Percentiles rank a stretch among this genome's conserved stretches.
phyloP scores from a whole-genome alignment of 805 yeast genomes.

The Spathaspora boniae region DNA sequence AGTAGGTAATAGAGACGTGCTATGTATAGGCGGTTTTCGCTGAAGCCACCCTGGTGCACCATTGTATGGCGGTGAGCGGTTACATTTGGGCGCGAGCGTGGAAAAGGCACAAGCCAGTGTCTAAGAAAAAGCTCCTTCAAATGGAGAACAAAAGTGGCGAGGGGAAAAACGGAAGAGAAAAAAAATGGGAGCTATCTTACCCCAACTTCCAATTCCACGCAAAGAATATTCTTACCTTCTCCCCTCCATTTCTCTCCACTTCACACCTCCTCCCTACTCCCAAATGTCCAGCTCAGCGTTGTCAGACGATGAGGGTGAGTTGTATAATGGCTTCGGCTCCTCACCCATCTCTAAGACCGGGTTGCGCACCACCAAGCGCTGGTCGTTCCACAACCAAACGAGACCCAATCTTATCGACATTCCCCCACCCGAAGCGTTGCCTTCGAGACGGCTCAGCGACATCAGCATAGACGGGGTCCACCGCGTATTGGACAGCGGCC shows the following conservation, averaged over 20 bases:
- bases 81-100: too few species aligned
- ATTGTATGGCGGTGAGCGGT: too few species aligned
- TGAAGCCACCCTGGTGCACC: too few species aligned
- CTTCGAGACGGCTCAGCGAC: conserved; percentile 35
- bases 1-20: not conserved
- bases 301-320: conserved; percentile 29
- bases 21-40: conserved; percentile 1
- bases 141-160: too few species aligned
- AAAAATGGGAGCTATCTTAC: too few species aligned
- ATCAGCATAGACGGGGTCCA: conserved; percentile 60
- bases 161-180: too few species aligned
- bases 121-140: too few species aligned
- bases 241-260: not conserved
- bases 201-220: too few species aligned
- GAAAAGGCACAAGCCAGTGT: too few species aligned
- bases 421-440: conserved; percentile 20
- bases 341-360: conserved; percentile 28
- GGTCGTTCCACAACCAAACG: conserved; percentile 40
- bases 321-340: conserved; percentile 36
- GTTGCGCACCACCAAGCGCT: conserved; percentile 36
- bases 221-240: not conserved
- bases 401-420: conserved; percentile 36
- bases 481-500: conserved; percentile 40
- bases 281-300: conserved; percentile 7
- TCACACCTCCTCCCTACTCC: not conserved